A percentile compares a stretch with the other conserved stretches of the same genome.
phyloP scores from a whole-genome alignment of 495 filamentous ascomycete genomes.

The Apiosordaria backusii region DNA sequence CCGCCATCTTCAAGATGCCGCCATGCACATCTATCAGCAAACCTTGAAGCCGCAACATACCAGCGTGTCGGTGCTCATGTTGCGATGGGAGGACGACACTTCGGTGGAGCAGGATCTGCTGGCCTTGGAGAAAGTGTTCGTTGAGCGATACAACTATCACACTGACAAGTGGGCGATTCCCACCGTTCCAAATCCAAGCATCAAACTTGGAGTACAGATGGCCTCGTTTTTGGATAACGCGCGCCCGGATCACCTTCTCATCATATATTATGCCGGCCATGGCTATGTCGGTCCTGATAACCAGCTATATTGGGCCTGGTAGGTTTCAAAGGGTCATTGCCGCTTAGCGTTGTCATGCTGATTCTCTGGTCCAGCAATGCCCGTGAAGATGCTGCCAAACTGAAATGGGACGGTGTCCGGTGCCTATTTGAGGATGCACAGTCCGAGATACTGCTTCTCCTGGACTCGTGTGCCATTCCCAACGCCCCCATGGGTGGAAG shows the following conservation, averaged over 20 bases:
- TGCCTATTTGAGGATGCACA: constrained; percentile 50
- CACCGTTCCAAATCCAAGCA: constrained; percentile 46
- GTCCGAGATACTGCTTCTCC: constrained; percentile 47
- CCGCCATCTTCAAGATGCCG: constrained; percentile 56
- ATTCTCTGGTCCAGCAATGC: constrained; percentile 34
- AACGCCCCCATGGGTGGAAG: constrained; percentile 43
- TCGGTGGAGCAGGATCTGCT: constrained; percentile 47
- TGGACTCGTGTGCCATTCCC: constrained; percentile 44
- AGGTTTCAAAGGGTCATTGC: constrained; percentile 24
- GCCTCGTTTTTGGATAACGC: constrained; percentile 49
- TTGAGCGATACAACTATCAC: constrained; percentile 51
- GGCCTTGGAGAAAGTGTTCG: constrained; percentile 48
- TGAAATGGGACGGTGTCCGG: constrained; percentile 49
- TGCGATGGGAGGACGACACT: constrained; percentile 55
- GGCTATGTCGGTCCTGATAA: constrained; percentile 49
- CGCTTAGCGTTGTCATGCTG: constrained; percentile 10
- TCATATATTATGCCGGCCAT: constrained; percentile 56
- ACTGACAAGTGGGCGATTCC: constrained; percentile 53
- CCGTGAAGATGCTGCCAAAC: constrained; percentile 39
- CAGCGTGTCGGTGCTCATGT: constrained; percentile 49
- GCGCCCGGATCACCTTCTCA: constrained; percentile 50
- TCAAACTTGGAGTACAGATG: constrained; percentile 52
- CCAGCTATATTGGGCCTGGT: constrained; percentile 56
- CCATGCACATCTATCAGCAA: constrained; percentile 52
- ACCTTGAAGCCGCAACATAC: constrained; percentile 49